Base-by-base conservation (phyloP, 306 rosid species). In the Phaseolus lunatus region DNA sequence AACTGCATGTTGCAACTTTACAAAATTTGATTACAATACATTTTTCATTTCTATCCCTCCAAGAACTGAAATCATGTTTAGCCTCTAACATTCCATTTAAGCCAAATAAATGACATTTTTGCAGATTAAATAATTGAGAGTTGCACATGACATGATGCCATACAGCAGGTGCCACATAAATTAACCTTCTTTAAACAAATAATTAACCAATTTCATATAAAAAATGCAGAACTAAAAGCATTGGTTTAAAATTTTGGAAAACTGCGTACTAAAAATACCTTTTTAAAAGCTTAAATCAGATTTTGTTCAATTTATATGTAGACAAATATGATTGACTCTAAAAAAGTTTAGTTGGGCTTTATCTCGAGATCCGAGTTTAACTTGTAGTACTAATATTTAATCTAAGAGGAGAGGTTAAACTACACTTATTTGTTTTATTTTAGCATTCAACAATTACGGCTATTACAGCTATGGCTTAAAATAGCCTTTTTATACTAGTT, bases 361-460 rank as follows among this genome's bases (percentile, higher is more conserved):
- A 65, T 35, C 70, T 37, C 70, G 9, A 65, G 27, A 65, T 65
- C 7, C 29, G 49, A 18, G 29, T 10, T 6, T 41, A 20, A 22
- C 53, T 66, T 59, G 57, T 70, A 22, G 23, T 68, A 13, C 20
- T 13, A 61, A 27, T 59, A 57, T 41, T 23, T 20, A 71, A 50
- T 39, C 53, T 39, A 52, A 39, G 48, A 70, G 49, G 19, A 59
- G 20, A 20, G 44, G 39, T 62, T 72, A 63, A 65, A 66, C 54
- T 43, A 27, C 18, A 15, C 75, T 65, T 24, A 66, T 65, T 48
- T 73, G 53, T 61, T 53, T 58, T 54, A 66, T 61, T 53, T 58
- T 54, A 66, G 33, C 39, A 8, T 29, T 61, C 67, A 61, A 61
- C 22, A 31, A 61, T 29, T 29, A 61, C 44, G 67, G 67, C 67